phyloP scores from a whole-genome alignment of 2,329 filamentous ascomycete species.

The Aureobasidium lini region DNA sequence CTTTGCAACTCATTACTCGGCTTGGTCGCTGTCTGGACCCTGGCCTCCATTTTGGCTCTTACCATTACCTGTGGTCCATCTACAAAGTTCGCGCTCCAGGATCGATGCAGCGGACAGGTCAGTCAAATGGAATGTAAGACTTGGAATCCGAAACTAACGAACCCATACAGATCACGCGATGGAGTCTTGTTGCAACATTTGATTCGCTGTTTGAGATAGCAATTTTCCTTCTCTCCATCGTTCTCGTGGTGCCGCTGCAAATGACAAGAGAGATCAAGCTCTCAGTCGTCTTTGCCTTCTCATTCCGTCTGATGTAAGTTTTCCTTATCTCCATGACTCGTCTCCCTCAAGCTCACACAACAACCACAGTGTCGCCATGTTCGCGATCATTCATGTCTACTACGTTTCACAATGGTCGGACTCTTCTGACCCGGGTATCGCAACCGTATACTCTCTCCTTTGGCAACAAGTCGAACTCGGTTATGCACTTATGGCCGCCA shows the following conservation, averaged over 20 bases:
- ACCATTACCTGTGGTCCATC: neutral
- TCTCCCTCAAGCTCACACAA: neutral
- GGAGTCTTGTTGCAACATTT: constrained; percentile 22
- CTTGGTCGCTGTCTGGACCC: constrained; percentile 20
- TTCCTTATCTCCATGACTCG: neutral
- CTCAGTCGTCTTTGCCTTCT: constrained; percentile 24
- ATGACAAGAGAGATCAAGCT: constrained; percentile 24
- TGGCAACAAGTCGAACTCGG: constrained; percentile 25
- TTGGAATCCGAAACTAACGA: neutral
- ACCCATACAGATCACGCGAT: constrained; percentile 17
- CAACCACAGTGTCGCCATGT: constrained; percentile 12
- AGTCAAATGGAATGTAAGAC: neutral
- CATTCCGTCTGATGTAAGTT: constrained; percentile 21
- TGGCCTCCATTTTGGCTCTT: constrained; percentile 20
- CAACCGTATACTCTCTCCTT: constrained; percentile 20
- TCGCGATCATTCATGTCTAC: constrained; percentile 12
- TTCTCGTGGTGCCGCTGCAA: constrained; percentile 24
- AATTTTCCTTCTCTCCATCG: constrained; percentile 20
- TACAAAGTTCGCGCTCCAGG: neutral
- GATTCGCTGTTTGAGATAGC: constrained; percentile 24
- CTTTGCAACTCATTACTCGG: constrained; percentile 16
- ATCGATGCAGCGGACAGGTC: constrained; percentile 16
- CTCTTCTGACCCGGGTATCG: constrained; percentile 18
- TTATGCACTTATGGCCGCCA: constrained; percentile 25
- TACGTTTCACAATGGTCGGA: constrained; percentile 12